Conservation (phyloP, 2,329 filamentous ascomycete species). For the Clonostachys byssicola region DNA sequence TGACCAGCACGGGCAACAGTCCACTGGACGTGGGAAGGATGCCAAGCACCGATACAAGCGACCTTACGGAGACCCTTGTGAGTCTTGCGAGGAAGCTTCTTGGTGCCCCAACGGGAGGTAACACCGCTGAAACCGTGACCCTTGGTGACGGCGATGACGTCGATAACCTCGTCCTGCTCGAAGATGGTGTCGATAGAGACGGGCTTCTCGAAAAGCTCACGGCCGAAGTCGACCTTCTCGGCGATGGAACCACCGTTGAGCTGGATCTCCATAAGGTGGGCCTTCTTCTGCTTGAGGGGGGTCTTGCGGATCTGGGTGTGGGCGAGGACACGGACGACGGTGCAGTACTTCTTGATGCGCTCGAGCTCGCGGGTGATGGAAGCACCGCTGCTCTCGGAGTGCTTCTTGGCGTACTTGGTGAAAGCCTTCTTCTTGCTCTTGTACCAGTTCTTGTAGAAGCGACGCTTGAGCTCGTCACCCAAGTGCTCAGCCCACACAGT, state of each 20-base stretch:
- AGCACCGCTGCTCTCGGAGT: constrained; percentile 87
- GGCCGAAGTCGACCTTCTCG: constrained; percentile 96
- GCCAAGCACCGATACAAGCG: constrained; percentile 99
- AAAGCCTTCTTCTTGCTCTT: constrained; percentile 99
- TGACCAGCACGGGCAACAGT: constrained; percentile 99
- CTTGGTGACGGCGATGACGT: constrained; percentile 99
- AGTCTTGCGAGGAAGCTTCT: constrained; percentile 99
- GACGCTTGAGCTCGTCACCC: constrained; percentile 96
- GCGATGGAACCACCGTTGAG: constrained; percentile 94
- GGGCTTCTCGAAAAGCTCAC: constrained; percentile 98
- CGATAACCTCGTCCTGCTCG: constrained; percentile 99
- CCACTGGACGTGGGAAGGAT: constrained; percentile 99
- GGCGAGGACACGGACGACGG: constrained; percentile 96
- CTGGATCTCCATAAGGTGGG: constrained; percentile 99
- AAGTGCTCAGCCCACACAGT: constrained; percentile 99
- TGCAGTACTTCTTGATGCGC: constrained; percentile 99
- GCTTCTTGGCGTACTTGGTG: constrained; percentile 99
- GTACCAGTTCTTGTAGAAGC: constrained; percentile 99
- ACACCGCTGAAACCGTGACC: constrained; percentile 98
- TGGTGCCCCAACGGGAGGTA: constrained; percentile 97
- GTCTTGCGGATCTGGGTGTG: constrained; percentile 99
- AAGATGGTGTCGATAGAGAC: constrained; percentile 91
- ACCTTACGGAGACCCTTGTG: constrained; percentile 99
- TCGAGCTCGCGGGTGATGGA: constrained; percentile 96
- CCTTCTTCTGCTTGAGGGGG: constrained; percentile 99